Evolutionary conservation across 768 basidiomycete species (phyloP), one percentile per base, ranked within the genome.

Genomic region (Leccinum broughii): DNA sequence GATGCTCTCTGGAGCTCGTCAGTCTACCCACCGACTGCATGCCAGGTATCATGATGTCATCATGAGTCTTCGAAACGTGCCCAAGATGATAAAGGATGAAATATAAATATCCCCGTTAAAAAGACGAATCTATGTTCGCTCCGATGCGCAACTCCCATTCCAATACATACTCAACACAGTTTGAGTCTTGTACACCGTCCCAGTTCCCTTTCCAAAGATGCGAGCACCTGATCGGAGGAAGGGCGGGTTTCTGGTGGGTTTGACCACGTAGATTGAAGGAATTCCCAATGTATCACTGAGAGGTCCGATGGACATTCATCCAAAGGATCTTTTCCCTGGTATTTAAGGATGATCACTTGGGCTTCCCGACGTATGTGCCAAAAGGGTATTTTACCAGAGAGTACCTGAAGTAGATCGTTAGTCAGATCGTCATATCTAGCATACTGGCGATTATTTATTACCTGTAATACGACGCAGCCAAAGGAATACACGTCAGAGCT

Each of bases 281-380:
- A 65, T 6, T 53, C 22, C 64, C 64, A 65, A 8, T 44, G 46
- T 14, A 13, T 30, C 5, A 20, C 20, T 15, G 59, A 17, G 8
- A 64, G 53, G 17, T 41, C 4, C 1, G 49, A 22, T 13, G 63
- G 64, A 24, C 63, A 10, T 34, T 65, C 60, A 14, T 65, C 64
- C 54, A 65, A 34, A 6, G 64, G 64, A 22, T 65, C 51, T 30
- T 62, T 65, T 0, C 64, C 63, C 46, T 57, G n/a, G 2, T 58
- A 65, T n/a, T 65, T 65, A 6, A 65, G 60, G 28, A 65, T 56
- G 7, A 65, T 65, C 3, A 65, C 54, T 1, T 65, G 64, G 0
- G 64, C 65, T 3, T 54, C 24, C 49, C 49, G 61, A 41, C 22
- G 39, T 22, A 65, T 37, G 28, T 52, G 59, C 11, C 35, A 41